Evolutionary conservation across 2,329 filamentous ascomycete genomes (phyloP), one percentile per base, ranked within the genome.

Genomic region (Fusarium heterosporum): DNA sequence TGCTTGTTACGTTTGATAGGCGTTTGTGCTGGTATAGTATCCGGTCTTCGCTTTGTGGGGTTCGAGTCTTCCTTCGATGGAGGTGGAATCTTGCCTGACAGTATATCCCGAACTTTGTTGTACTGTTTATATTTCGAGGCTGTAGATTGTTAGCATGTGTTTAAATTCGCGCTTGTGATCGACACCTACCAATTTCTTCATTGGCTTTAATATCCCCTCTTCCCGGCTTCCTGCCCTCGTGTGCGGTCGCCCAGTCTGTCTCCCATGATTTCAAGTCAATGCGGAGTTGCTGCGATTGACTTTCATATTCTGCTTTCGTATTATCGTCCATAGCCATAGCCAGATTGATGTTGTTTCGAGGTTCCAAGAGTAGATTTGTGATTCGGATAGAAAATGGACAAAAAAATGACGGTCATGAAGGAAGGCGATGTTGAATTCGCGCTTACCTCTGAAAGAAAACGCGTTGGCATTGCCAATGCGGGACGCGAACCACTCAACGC

Each of bases 71-170:
- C 70, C 68, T 82, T 78, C 17, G 79, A 74, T 4, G 81, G 76
- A 4, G 78, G 78, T 10, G 77, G 76, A 49, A 81, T 65, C 73
- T 87, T 89, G 57, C 87, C 86, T 2, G 83, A 76, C 59, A 89
- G 78, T 43, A 87, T 82, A 70, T 88, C 84, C 65, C 89, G 85
- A 50, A 90, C 75, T 68, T 84, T 88, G 75, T 89, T 89, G 78
- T 93, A 94, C 64, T 91, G 85, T 75, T 91, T 93, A 78, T 95
- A 95, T 74, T 93, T 93, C 45, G 82, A 82, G 36, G 89, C 90
- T 91, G 69, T 26, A 10, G 14, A 38, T 52, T 16, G 51, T 53
- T 17, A 52, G 56, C 29, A 42, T 17, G 3, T 6, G 48, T 28
- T 49, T 26, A 8, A 41, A 3, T 8, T n/a, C 9, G 8, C 11